phyloP scores from a whole-genome alignment of 2,329 filamentous ascomycete genomes.

The Pseudogymnoascus pannorum region DNA sequence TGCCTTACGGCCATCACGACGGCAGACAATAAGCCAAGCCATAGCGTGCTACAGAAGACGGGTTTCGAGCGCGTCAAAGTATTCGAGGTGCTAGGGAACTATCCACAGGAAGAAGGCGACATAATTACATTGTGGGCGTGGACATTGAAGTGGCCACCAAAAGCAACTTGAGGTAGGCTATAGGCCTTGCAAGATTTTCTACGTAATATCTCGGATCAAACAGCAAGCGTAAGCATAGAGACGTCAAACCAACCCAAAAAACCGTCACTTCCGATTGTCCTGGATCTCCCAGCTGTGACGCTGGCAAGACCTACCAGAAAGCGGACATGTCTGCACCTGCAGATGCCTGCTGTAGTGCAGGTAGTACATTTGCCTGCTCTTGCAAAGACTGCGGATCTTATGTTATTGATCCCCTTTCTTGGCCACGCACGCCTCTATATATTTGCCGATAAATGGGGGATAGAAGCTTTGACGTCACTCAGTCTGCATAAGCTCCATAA shows the following conservation, averaged over 20 bases:
- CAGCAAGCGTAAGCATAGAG: background rate
- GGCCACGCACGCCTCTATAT: no score
- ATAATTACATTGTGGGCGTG: background rate
- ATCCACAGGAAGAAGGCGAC: background rate
- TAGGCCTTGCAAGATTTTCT: background rate
- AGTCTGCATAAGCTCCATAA: no score
- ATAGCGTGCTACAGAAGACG: slow-evolving; percentile 47
- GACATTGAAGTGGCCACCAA: background rate
- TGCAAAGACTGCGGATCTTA: background rate
- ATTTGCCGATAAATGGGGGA: no score
- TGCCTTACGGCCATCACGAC: slow-evolving; percentile 42
- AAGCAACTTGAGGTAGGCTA: background rate
- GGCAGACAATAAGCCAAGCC: slow-evolving; percentile 44
- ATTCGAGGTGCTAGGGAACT: slow-evolving; percentile 27
- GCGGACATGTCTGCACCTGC: background rate
- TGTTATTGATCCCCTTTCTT: background rate
- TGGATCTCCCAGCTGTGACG: background rate
- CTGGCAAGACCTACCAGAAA: background rate
- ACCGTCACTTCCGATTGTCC: background rate
- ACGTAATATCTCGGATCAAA: background rate
- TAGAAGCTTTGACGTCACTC: no score
- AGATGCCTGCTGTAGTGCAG: background rate
- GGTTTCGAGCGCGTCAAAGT: slow-evolving; percentile 44
- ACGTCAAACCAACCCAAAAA: background rate
- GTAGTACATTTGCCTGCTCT: background rate